Evolutionary conservation across 2,329 filamentous ascomycete genomes (phyloP).

Genomic region (Pseudogymnoascus sp.): DNA sequence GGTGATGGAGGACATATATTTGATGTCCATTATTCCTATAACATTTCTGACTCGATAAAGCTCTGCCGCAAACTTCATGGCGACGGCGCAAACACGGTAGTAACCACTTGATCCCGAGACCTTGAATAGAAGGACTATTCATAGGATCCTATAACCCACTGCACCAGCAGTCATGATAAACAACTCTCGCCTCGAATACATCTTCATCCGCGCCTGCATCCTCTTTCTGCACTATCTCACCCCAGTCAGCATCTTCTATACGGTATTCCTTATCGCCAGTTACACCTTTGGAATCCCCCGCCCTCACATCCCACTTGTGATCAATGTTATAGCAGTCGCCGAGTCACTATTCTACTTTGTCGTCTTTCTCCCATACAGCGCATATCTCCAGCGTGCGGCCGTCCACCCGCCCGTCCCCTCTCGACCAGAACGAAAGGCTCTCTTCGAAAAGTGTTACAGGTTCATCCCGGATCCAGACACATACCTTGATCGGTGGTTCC

Average conservation of each 20-base stretch:
- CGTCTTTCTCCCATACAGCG: slow-evolving; percentile 44
- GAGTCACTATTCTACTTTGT: slow-evolving; percentile 48
- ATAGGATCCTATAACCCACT: neutral
- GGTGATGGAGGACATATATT: neutral
- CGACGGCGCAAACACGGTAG: neutral
- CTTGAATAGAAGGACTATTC: neutral
- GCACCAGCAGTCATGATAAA: slow-evolving; percentile 24
- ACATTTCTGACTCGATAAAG: neutral
- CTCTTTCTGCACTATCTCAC: slow-evolving; percentile 40
- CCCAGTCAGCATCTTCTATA: slow-evolving; percentile 41
- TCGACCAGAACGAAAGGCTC: slow-evolving; percentile 37
- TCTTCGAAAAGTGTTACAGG: slow-evolving; percentile 44
- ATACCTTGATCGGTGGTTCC: slow-evolving; percentile 52
- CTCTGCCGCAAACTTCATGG: neutral
- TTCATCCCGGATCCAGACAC: slow-evolving; percentile 44
- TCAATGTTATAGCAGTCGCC: slow-evolving; percentile 36
- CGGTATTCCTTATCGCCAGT: slow-evolving; percentile 26
- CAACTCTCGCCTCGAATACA: slow-evolving; percentile 24
- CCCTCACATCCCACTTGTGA: slow-evolving; percentile 15
- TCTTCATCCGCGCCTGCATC: slow-evolving; percentile 40
- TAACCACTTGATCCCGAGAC: neutral
- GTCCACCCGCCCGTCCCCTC: slow-evolving; percentile 38
- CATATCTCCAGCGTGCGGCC: slow-evolving; percentile 43
- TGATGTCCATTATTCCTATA: neutral
- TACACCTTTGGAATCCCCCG: slow-evolving; percentile 25